Conservation (phyloP, 2,329 filamentous ascomycete species). For the Cladophialophora chaetospira region DNA sequence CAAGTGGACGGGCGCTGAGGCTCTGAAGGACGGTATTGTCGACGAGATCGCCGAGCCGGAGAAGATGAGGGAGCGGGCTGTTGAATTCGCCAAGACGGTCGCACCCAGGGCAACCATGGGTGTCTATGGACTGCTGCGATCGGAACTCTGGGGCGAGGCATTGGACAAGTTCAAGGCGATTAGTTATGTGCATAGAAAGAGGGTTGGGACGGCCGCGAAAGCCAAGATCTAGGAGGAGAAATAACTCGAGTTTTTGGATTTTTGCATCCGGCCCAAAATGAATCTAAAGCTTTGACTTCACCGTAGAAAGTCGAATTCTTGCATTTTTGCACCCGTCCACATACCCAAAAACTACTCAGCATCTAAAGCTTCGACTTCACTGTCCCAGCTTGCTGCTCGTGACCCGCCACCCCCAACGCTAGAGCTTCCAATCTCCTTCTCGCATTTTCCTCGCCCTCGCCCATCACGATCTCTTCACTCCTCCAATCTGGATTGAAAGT, state of each 20-base stretch:
- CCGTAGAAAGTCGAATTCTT: no score
- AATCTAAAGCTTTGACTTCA: no score
- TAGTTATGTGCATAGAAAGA: constrained; percentile 56
- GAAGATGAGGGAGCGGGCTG: constrained; percentile 50
- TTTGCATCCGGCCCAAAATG: background rate
- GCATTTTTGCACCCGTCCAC: no score
- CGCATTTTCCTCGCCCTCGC: constrained; percentile 44
- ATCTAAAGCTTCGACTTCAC: constrained; percentile 26
- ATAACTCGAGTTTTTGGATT: background rate
- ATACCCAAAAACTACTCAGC: no score
- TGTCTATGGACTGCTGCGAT: constrained; percentile 55
- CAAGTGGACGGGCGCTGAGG: constrained; percentile 56
- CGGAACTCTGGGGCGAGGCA: constrained; percentile 58
- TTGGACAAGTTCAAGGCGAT: constrained; percentile 54
- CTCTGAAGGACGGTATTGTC: constrained; percentile 56
- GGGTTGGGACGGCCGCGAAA: constrained; percentile 47
- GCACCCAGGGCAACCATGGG: constrained; percentile 43
- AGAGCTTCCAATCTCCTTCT: constrained; percentile 28
- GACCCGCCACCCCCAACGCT: constrained; percentile 25
- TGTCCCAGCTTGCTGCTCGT: constrained; percentile 24
- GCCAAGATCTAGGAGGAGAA: constrained; percentile 47
- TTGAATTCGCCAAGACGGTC: constrained; percentile 48
- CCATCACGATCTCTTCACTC: constrained; percentile 53
- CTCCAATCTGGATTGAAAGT: constrained; percentile 55
- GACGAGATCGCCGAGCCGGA: constrained; percentile 54